phyloP scores from a whole-genome alignment of 345 rosid genomes.

The Toxicodendron radicans region DNA sequence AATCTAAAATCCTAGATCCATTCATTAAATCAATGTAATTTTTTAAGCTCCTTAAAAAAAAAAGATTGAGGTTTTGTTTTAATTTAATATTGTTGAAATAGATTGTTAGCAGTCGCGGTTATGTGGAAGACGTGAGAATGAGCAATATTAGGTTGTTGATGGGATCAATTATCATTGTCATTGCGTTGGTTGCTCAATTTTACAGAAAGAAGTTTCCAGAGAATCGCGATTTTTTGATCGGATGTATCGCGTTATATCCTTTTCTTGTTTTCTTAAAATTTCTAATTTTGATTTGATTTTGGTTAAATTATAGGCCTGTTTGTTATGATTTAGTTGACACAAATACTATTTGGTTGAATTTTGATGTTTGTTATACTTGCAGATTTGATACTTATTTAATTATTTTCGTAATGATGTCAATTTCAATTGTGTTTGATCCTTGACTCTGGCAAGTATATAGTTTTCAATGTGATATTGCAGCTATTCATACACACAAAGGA shows the following conservation, averaged over 20 bases:
- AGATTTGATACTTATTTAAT: background rate
- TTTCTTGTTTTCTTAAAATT: conserved; percentile 6
- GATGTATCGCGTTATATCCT: conserved; percentile 95
- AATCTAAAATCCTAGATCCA: conserved; percentile 15
- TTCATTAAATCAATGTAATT: conserved; percentile 3
- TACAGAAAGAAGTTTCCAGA: conserved; percentile 99
- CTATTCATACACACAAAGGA: conserved; percentile 81
- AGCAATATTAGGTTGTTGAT: conserved; percentile 74
- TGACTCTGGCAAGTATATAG: conserved; percentile 89
- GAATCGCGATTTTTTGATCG: conserved; percentile 79
- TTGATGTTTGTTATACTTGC: background rate
- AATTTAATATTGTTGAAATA: conserved; percentile 14
- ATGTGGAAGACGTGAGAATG: conserved; percentile 79
- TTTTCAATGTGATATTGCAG: conserved; percentile 81
- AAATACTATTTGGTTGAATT: background rate
- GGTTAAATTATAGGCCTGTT: background rate
- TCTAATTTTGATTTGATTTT: background rate
- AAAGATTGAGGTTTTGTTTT: background rate
- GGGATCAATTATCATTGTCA: conserved; percentile 63
- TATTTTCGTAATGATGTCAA: background rate
- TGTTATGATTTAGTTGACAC: no score
- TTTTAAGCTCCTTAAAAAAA: background rate
- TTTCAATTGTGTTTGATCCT: conserved; percentile 38
- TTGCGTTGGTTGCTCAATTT: conserved; percentile 94
- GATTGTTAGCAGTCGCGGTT: conserved; percentile 85